Percentiles rank a stretch among this genome's conserved stretches.
These are phyloP conservation scores for Rhynchospora tenuis DNA, from an alignment of 176 grass and related monocot genomes.

Conservation along the genomic window DNA sequence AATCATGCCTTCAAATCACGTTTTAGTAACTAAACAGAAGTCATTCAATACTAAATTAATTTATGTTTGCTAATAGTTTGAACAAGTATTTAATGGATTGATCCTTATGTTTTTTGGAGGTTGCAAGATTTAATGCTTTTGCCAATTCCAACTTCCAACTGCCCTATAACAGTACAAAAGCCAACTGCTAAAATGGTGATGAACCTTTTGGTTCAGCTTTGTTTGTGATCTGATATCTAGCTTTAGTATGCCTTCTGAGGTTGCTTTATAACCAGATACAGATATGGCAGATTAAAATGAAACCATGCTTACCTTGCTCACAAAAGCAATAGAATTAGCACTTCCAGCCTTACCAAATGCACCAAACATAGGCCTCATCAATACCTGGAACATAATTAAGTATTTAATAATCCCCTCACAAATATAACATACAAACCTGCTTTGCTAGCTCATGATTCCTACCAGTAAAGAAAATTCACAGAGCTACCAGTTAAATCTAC, in stretches of 20 bases:
- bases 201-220: not conserved
- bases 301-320: slow-evolving; percentile 68
- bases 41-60: not conserved
- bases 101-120: not conserved
- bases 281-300: not conserved
- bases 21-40: not conserved
- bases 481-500: not conserved
- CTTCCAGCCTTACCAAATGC: slow-evolving; percentile 84
- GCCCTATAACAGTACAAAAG: not conserved
- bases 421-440: not conserved
- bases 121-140: not conserved
- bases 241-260: not conserved
- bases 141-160: not conserved
- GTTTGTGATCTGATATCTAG: not conserved
- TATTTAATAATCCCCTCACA: slow-evolving; percentile 1
- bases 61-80: not conserved
- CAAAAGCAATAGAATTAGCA: slow-evolving; percentile 86
- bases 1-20: not conserved
- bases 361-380: slow-evolving; percentile 97
- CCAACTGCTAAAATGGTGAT: not conserved
- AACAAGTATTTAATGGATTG: not conserved
- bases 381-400: slow-evolving; percentile 47
- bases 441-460: slow-evolving; percentile 9
- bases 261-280: slow-evolving; percentile 8
- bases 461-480: not conserved